Evolutionary conservation across 1,284 basidiomycete species (phyloP).

Genomic region (Cutaneotrichosporon sp.): DNA sequence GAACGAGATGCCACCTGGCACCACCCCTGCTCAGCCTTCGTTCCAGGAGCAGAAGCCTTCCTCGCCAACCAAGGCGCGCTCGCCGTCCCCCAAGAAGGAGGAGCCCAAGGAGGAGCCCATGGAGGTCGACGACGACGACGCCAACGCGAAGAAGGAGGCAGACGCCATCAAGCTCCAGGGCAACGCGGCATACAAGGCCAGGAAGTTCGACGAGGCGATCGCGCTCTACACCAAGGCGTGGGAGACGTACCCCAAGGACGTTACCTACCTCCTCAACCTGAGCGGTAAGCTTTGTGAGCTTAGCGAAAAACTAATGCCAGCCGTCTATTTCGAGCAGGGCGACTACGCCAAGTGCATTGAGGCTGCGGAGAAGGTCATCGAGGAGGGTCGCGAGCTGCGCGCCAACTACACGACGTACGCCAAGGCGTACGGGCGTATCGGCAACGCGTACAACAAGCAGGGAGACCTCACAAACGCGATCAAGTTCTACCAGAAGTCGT

Average conservation of each 20-base stretch:
- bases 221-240: conserved; percentile 80
- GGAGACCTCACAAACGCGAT: conserved; percentile 74
- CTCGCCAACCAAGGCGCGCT: conserved; percentile 44
- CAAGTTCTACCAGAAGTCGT: conserved; percentile 85
- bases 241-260: conserved; percentile 89
- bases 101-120: conserved; percentile 60
- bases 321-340: conserved; percentile 90
- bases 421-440: conserved; percentile 84
- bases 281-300: conserved; percentile 61
- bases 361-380: conserved; percentile 88
- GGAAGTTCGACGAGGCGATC: conserved; percentile 71
- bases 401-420: conserved; percentile 62
- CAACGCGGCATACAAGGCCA: conserved; percentile 79
- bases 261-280: conserved; percentile 89
- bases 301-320: conserved; percentile 50
- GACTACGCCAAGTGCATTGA: conserved; percentile 89
- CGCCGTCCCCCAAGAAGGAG: conserved; percentile 51
- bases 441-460: conserved; percentile 80
- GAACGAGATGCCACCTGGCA: conserved; percentile 69
- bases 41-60: conserved; percentile 17
- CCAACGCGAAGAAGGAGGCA: conserved; percentile 68
- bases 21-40: conserved; percentile 33
- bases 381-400: conserved; percentile 72
- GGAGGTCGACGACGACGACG: conserved; percentile 66
- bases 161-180: conserved; percentile 75